Conservation (phyloP, 228 moss, liverwort and hornwort genomes). For the Sphagnum magellanicum region DNA sequence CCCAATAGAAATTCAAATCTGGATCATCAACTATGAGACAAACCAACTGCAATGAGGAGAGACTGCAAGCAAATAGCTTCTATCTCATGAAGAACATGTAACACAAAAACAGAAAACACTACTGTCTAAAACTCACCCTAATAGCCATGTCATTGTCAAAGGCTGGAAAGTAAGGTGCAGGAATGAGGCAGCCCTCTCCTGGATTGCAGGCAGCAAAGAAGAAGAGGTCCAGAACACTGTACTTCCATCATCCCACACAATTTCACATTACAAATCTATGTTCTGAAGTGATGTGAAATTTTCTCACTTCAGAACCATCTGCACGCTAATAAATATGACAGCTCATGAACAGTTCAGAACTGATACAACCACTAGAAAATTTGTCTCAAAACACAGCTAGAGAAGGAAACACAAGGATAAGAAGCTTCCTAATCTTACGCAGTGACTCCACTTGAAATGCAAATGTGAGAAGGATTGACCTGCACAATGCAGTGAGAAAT, state of each 20-base stretch:
- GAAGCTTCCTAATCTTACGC: conserved; percentile 35
- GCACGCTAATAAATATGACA: background rate
- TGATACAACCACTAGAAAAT: background rate
- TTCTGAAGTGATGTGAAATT: too few relatives aligned
- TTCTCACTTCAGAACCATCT: too few relatives aligned
- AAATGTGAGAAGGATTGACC: conserved; percentile 78
- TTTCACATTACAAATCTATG: background rate
- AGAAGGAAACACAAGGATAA: too few relatives aligned
- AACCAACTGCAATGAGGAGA: too few relatives aligned
- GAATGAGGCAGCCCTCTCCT: conserved; percentile 88
- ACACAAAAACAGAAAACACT: too few relatives aligned
- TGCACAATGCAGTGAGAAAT: conserved; percentile 15
- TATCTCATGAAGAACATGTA: too few relatives aligned
- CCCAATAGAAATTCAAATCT: too few relatives aligned
- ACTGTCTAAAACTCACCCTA: conserved; percentile 37
- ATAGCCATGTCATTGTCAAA: conserved; percentile 98
- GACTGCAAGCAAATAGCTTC: too few relatives aligned
- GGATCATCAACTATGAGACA: too few relatives aligned
- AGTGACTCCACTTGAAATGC: conserved; percentile 96
- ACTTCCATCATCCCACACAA: conserved; percentile 11
- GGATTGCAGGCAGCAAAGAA: conserved; percentile 89
- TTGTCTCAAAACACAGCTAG: too few relatives aligned
- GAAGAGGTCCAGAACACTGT: conserved; percentile 89
- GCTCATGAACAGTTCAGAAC: background rate
- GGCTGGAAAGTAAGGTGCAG: conserved; percentile 97